Base-by-base conservation (phyloP, 208 protist species). In the Leishmania major region DNA sequence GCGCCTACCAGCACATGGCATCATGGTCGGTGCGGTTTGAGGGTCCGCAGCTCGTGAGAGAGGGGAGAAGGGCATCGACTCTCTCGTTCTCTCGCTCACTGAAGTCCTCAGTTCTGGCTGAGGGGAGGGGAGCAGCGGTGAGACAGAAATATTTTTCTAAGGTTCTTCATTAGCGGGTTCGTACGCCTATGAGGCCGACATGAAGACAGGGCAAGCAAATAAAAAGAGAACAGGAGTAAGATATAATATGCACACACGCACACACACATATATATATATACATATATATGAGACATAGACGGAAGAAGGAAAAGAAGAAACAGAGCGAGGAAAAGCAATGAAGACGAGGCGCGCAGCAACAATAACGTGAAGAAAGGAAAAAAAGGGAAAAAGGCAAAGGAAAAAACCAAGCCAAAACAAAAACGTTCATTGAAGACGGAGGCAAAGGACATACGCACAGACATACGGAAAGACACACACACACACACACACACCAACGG, bases 261-360 rank as follows among this genome's bases (percentile, higher is more conserved):
- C 45, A 51, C 11, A 17, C 1, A 74, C 3, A 74, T 37, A 37
- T 37, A 74, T 11, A 74, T 74, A 74, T 11, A 74, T 37, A 74
- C 3, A 74, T 40, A 40, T 43, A 74, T 11, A 74, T 74, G 0
- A 55, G 45, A 37, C 40, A 17, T 2, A 55, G 59, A 55, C 25
- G 53, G 49, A 37, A 53, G 69, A 57, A 11, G 40, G 69, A 49
- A 35, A 40, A 22, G 11, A 75, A 28, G 51, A 19, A 31, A 35
- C 15, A n/a, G 47, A 35, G 10, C 2, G 11, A 59, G 59, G 59
- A 75, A 45, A 77, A 53, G 69, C 40, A 72, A 45, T 49, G 37
- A 80, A 59, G 62, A 69, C 28, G 47, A 55, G n/a, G 75, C 40
- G 74, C 47, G 25, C 74, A 51, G 51, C n/a, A 43, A 47, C 49